Conservation (phyloP, 176 grass and related monocot species). For the Cenchrus americanus region DNA sequence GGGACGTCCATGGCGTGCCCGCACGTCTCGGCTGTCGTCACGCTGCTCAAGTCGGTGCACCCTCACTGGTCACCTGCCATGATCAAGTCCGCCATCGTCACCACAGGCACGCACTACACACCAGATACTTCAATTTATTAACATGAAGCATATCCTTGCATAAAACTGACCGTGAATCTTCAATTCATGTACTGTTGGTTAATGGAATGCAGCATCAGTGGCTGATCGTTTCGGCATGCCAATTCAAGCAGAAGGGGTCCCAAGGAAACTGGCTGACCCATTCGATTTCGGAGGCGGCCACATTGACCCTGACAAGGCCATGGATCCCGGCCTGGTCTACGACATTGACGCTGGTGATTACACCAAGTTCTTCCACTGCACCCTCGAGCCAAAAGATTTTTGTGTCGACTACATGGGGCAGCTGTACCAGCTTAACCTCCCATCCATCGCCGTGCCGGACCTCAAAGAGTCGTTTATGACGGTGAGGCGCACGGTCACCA, state of each 20-base stretch:
- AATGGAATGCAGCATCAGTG: conserved; percentile 4
- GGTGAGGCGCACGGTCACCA: neutral
- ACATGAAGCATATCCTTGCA: no score
- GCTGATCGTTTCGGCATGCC: conserved; percentile 23
- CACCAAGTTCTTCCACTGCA: conserved; percentile 22
- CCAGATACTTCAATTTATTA: no score
- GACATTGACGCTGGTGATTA: neutral
- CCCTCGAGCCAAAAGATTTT: neutral
- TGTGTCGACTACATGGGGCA: neutral
- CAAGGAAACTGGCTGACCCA: conserved; percentile 27
- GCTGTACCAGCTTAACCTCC: conserved; percentile 24
- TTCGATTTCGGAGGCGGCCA: conserved; percentile 34
- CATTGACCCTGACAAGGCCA: neutral
- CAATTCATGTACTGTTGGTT: no score
- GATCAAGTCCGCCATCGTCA: conserved; percentile 51
- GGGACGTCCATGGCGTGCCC: conserved; percentile 57
- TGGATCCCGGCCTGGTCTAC: conserved; percentile 26
- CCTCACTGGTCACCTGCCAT: conserved; percentile 52
- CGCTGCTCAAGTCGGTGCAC: conserved; percentile 40
- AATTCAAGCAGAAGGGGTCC: conserved; percentile 18
- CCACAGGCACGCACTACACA: conserved; percentile 9
- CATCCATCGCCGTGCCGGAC: neutral
- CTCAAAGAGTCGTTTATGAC: neutral
- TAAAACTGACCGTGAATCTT: no score
- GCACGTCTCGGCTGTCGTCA: conserved; percentile 41